phyloP scores from a whole-genome alignment of 202 grass and related monocot genomes.

The Elaeis oleifera region DNA sequence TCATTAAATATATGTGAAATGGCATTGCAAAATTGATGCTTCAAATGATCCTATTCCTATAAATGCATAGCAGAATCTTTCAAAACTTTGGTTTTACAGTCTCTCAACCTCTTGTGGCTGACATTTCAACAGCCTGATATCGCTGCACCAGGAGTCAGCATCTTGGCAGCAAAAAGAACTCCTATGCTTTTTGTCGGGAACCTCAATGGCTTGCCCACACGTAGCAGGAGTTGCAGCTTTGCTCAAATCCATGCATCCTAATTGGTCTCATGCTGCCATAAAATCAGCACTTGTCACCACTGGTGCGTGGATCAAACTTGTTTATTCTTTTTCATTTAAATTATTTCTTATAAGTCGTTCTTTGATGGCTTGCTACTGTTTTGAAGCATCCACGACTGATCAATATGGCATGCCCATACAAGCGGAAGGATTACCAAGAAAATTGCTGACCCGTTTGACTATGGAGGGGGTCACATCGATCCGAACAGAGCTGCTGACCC shows the following conservation, averaged over 20 bases:
- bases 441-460: not conserved
- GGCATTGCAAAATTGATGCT: not conserved
- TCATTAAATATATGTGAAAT: not conserved
- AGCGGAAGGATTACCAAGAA: not conserved
- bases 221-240: conserved; percentile 45
- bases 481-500: conserved; percentile 1
- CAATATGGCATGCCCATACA: not conserved
- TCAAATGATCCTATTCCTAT: no score
- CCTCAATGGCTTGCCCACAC: conserved; percentile 59
- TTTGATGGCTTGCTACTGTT: no score
- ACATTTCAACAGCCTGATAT: conserved; percentile 45
- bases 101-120: no score
- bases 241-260: conserved; percentile 49
- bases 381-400: no score
- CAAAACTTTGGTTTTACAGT: no score
- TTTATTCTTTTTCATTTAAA: no score
- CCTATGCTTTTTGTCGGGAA: conserved; percentile 11
- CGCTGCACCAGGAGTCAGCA: conserved; percentile 54
- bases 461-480: not conserved
- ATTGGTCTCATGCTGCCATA: conserved; percentile 67
- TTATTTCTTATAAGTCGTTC: no score
- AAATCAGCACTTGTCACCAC: conserved; percentile 73
- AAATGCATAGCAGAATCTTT: no score
- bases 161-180: conserved; percentile 31
- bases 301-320: not conserved